Base-by-base conservation (phyloP, 768 basidiomycete species). In the Auriscalpium orientale region DNA sequence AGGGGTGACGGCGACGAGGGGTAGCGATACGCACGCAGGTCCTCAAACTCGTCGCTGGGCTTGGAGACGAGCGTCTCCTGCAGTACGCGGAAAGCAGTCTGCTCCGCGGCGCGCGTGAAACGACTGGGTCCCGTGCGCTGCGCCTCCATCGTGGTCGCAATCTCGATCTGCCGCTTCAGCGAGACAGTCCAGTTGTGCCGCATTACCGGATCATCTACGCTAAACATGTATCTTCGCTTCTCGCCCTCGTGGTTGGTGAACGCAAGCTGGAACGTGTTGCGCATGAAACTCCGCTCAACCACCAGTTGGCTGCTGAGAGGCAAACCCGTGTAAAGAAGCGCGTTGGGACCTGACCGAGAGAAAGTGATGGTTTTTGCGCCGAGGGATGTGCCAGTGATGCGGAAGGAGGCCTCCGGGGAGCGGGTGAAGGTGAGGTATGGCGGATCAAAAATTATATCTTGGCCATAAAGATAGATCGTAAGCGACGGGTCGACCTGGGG, bases 211-310 rank as follows among this genome's bases (percentile, higher is more conserved):
- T 93, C 91, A 51, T 87, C 83, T 45, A 97, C 84, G 59, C 90
- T 93, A 76, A 97, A 98, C 85, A 97, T 93, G 72, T 98, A 98
- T 65, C 86, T 84, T 62, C 93, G 81, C 70, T 87, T 89, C 53
- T 74, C 57, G 34, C 84, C 83, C 35, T 75, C 66, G 59, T 86
- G 82, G 62, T 84, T 84, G 40, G 76, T 59, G 73, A 98, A 98
- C 2, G 92, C 85, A 36, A 98, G 72, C 68, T 97, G 91, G 78
- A 98, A 95, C 0, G 95, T 97, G 67, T 98, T 89, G 56, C 86
- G 83, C 95, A 98, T 98, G 73, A 98, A 98, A 0, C 91, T 85
- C 18, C 93, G 86, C 66, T 95, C 93, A 57, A 95, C 84, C 20
- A 80, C 76, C 63, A 98, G 75, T 6, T 84, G 76, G 62, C 81